phyloP scores from a whole-genome alignment of 371 early-diverging fungal species.

The Choanephora cucurbitarum region DNA sequence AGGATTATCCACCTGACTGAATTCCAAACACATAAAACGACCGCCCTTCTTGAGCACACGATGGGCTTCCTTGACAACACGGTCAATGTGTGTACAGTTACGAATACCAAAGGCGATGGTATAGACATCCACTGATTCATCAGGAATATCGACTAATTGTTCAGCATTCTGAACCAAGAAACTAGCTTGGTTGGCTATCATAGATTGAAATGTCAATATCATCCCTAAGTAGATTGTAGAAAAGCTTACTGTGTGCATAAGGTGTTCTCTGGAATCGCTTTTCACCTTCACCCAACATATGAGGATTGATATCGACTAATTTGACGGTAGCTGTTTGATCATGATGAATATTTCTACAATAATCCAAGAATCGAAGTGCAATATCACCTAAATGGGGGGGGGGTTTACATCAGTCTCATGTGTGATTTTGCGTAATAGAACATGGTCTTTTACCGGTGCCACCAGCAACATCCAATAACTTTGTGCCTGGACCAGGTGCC shows the following conservation, averaged over 20 bases:
- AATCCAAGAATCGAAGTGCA: constrained; percentile 89
- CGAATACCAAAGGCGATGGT: constrained; percentile 97
- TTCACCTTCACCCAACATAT: constrained; percentile 92
- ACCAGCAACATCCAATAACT: constrained; percentile 95
- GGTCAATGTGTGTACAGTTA: constrained; percentile 94
- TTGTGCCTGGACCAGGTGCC: constrained; percentile 84
- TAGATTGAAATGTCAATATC: no score
- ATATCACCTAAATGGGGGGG: no score
- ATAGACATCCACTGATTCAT: constrained; percentile 87
- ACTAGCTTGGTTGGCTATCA: constrained; percentile 62
- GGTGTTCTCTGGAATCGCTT: constrained; percentile 67
- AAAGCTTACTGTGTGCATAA: constrained; percentile 63
- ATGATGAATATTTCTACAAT: constrained; percentile 69
- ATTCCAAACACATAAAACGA: constrained; percentile 93
- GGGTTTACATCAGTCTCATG: no score
- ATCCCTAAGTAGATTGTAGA: no score
- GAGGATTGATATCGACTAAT: constrained; percentile 94
- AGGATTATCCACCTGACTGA: constrained; percentile 90
- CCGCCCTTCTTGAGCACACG: constrained; percentile 95
- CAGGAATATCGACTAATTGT: constrained; percentile 70
- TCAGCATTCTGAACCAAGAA: constrained; percentile 94
- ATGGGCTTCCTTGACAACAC: constrained; percentile 86
- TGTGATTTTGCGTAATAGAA: no score
- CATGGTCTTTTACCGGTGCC: constrained; percentile 90
- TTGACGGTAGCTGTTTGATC: constrained; percentile 75